phyloP scores from a whole-genome alignment of 2,329 filamentous ascomycete genomes.

The Dactylellina parvicollis region DNA sequence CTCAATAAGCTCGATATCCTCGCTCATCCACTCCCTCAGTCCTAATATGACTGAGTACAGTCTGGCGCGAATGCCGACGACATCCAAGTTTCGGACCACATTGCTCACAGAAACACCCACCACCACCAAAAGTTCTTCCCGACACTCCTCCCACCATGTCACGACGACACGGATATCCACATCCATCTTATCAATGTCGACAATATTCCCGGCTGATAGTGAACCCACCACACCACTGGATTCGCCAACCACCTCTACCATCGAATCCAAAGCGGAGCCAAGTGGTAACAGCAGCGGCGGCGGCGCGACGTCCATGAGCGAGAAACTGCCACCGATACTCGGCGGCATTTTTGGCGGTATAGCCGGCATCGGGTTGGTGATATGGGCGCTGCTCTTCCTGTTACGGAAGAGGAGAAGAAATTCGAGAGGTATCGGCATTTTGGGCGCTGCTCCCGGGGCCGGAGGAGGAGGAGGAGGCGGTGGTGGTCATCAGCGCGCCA shows the following conservation, averaged over 20 bases:
- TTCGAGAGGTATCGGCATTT: conserved; percentile 16
- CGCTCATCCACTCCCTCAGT: conserved; percentile 3
- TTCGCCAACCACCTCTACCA: conserved; percentile 30
- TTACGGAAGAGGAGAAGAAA: conserved; percentile 27
- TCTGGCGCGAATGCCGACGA: conserved; percentile 13
- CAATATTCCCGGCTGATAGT: conserved; percentile 44
- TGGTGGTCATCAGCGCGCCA: conserved; percentile 33
- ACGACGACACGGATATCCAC: conserved; percentile 21
- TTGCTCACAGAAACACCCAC: conserved; percentile 13
- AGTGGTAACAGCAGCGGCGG: not conserved
- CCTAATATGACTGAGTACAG: conserved; percentile 43
- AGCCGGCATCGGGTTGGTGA: conserved; percentile 40
- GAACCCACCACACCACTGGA: conserved; percentile 44
- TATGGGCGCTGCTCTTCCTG: conserved; percentile 50
- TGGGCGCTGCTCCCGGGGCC: conserved; percentile 8
- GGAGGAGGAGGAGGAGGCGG: no score
- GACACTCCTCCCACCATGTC: not conserved
- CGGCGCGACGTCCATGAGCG: conserved; percentile 10
- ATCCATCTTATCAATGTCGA: not conserved
- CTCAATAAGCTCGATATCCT: conserved; percentile 7
- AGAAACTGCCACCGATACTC: conserved; percentile 51
- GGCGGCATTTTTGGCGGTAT: conserved; percentile 49
- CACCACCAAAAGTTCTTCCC: conserved; percentile 7
- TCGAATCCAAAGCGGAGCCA: not conserved
- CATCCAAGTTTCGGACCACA: conserved; percentile 2